Percentiles rank a stretch among this genome's conserved stretches.
phyloP scores from a whole-genome alignment of 2,329 filamentous ascomycete species.

The Alternaria postmessia region DNA sequence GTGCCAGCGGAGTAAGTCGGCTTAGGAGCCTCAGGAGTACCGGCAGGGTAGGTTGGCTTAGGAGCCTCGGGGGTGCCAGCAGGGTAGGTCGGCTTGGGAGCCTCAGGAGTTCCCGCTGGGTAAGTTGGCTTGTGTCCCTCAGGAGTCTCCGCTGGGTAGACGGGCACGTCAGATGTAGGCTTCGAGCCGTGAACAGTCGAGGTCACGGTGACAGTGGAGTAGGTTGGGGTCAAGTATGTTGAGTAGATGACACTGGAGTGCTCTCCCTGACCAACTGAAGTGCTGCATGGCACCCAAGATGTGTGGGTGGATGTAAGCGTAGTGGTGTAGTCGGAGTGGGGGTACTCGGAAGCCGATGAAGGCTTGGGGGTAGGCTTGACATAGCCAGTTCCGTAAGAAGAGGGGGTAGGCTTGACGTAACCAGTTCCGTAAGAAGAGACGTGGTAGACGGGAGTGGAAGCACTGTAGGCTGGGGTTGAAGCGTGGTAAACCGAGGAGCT shows the following conservation, averaged over 20 bases:
- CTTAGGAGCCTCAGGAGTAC: slow-evolving; percentile 9
- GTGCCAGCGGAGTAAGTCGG: background rate
- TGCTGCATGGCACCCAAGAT: slow-evolving; percentile 50
- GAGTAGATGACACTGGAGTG: slow-evolving; percentile 42
- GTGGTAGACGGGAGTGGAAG: slow-evolving; percentile 13
- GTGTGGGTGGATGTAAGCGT: slow-evolving; percentile 39
- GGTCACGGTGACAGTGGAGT: slow-evolving; percentile 40
- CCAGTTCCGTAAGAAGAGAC: slow-evolving; percentile 18
- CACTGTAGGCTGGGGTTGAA: background rate
- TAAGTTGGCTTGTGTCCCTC: background rate
- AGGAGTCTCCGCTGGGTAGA: slow-evolving; percentile 8
- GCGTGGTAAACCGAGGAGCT: background rate
- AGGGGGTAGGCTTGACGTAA: background rate
- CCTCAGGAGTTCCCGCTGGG: background rate
- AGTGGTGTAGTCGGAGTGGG: slow-evolving; percentile 32
- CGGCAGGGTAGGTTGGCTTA: slow-evolving; percentile 11
- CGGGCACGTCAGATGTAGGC: slow-evolving; percentile 17
- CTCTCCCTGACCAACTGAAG: slow-evolving; percentile 44
- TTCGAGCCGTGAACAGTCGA: slow-evolving; percentile 38
- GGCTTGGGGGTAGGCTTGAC: slow-evolving; percentile 13
- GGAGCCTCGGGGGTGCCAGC: background rate
- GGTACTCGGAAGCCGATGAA: slow-evolving; percentile 14
- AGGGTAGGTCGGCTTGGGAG: background rate
- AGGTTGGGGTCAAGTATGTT: slow-evolving; percentile 51
- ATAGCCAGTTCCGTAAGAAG: slow-evolving; percentile 15